These are phyloP conservation scores for Metarhizium album DNA, from an alignment of 2,329 filamentous ascomycete species.

Conservation along the genomic window DNA sequence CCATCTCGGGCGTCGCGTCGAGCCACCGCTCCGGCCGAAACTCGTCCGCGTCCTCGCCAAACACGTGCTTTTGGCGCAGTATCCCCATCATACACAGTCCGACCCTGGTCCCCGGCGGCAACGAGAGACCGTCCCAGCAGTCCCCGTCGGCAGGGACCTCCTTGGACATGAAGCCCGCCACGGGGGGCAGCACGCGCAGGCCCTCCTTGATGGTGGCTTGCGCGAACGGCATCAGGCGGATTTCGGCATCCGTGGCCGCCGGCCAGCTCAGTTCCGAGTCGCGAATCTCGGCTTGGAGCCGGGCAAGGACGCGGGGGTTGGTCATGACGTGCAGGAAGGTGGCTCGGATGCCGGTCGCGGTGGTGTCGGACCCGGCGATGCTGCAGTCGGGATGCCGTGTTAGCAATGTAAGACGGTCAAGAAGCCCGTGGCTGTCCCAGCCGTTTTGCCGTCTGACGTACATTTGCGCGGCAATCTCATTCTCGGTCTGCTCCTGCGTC, in stretches of 20 bases:
- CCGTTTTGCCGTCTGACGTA: constrained; percentile 4
- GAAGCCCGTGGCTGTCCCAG: no score
- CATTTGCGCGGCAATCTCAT: constrained; percentile 31
- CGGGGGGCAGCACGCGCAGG: constrained; percentile 26
- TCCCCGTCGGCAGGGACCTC: constrained; percentile 21
- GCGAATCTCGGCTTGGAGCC: constrained; percentile 26
- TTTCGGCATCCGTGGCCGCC: constrained; percentile 22
- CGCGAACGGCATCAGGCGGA: constrained; percentile 29
- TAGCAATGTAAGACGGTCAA: background rate
- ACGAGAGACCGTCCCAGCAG: constrained; percentile 19
- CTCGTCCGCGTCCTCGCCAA: constrained; percentile 22
- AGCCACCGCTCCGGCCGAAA: constrained; percentile 28
- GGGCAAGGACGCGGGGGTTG: constrained; percentile 33
- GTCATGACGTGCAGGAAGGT: constrained; percentile 42
- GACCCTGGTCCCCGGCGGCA: constrained; percentile 22
- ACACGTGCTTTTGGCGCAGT: constrained; percentile 21
- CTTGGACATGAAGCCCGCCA: constrained; percentile 26
- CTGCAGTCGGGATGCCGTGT: constrained; percentile 11
- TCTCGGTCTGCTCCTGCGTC: constrained; percentile 27
- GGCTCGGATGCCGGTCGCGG: constrained; percentile 41
- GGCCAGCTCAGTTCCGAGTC: constrained; percentile 9
- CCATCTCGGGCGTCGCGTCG: constrained; percentile 24
- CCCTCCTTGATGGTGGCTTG: constrained; percentile 41
- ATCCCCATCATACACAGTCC: constrained; percentile 25
- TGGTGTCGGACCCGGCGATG: constrained; percentile 47